phyloP scores from a whole-genome alignment of 306 rosid genomes.

The Hippophae rhamnoides region DNA sequence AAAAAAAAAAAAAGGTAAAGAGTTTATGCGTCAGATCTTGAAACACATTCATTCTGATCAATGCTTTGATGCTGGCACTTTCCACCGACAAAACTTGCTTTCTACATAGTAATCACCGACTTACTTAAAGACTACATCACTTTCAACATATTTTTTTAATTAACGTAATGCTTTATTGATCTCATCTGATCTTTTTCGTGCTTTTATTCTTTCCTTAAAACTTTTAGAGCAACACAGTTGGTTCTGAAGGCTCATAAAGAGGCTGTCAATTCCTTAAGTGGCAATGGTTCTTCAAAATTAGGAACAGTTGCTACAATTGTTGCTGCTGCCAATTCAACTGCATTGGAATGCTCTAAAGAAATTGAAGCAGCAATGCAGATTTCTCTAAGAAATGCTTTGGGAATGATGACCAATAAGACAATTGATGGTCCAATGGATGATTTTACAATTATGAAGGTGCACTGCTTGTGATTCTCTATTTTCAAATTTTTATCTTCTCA shows the following conservation, averaged over 20 bases:
- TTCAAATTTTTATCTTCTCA: too few species aligned
- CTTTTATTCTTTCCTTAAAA: conserved; percentile 8
- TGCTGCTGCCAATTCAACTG: conserved; percentile 96
- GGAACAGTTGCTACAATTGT: conserved; percentile 97
- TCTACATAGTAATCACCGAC: too few species aligned
- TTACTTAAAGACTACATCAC: too few species aligned
- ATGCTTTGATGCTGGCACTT: too few species aligned
- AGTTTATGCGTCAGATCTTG: too few species aligned
- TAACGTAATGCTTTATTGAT: too few species aligned
- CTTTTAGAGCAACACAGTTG: conserved; percentile 75
- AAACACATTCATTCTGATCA: too few species aligned
- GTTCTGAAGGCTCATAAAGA: conserved; percentile 97
- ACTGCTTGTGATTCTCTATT: neutral
- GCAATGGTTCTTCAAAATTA: conserved; percentile 79
- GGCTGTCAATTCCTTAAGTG: conserved; percentile 94
- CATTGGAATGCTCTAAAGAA: conserved; percentile 84
- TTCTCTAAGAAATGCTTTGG: conserved; percentile 85
- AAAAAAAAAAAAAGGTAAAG: too few species aligned
- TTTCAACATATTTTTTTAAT: too few species aligned
- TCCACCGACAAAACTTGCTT: too few species aligned
- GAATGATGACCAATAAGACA: conserved; percentile 56
- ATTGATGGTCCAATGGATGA: conserved; percentile 93
- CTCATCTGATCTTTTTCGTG: neutral
- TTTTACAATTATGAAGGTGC: conserved; percentile 90
- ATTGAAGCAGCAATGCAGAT: conserved; percentile 97